Base-by-base conservation (phyloP, 345 rosid genomes). In the Aethionema arabicum region DNA sequence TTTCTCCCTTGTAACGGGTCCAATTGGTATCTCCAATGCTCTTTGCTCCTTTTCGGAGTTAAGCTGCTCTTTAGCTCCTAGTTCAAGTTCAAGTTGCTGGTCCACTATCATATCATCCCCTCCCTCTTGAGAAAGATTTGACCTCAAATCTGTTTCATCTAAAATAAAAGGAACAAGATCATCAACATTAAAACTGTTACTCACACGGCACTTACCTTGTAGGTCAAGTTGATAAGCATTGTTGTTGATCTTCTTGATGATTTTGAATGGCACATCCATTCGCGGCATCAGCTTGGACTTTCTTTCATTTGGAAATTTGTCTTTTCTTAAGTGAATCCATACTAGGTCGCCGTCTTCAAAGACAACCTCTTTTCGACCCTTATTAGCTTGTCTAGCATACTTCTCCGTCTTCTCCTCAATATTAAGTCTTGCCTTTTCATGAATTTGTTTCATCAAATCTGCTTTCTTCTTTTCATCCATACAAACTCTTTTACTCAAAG, bases 161-260 rank as follows among this genome's bases (percentile, higher is more conserved):
- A 29, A 4, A 13, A 27, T 12, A 47, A 47, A 47, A 47, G 21
- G 16, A n/a, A 12, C 6, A 6, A 47, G 31, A 47, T 47, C 8
- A 4, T 0, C 6, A 47, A 47, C 10, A 12, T 47, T 47, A 27
- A 47, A 27, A 6, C 8, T 47, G 2, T 5, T 7, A 47, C 52
- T 13, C 8, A 47, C 12, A 5, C 6, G 1, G 15, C 1, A 47
- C 52, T 47, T 4, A 47, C 52, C 21, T 0, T 4, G 10, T 6
- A 47, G 21, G 0, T 47, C 52, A 47, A 47, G 16, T 47, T 47
- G 52, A 12, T 47, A 47, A 13, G 29, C 6, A 47, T 47, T 47
- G 21, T 45, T 45, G 12, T 45, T 45, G 49, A 45, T 45, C 49
- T 15, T 45, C 12, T 45, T 45, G 6, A 15, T 7, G 6, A 11